Percentiles rank a stretch among this genome's conserved stretches.
phyloP scores from a whole-genome alignment of 495 filamentous ascomycete species.

The Penicillium crystallinum region DNA sequence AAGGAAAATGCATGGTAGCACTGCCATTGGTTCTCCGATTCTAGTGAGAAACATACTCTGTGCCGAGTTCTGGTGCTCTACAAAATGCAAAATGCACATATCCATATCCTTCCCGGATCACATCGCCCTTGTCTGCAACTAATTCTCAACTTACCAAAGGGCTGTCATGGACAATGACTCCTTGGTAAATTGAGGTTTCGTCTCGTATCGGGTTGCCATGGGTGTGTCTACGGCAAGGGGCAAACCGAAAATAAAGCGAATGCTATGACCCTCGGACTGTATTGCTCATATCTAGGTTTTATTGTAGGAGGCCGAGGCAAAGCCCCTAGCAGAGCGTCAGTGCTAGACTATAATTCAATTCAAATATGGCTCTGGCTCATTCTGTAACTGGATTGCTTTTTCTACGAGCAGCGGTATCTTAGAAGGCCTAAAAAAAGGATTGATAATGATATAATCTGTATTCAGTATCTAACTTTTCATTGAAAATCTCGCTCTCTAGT shows the following conservation, averaged over 20 bases:
- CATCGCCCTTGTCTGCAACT: too few species aligned
- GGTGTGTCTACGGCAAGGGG: constrained; percentile 1
- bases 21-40: not conserved
- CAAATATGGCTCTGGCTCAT: not conserved
- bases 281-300: not conserved
- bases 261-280: not conserved
- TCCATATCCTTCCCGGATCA: too few species aligned
- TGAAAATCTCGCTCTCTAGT: too few species aligned
- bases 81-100: too few species aligned
- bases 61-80: too few species aligned
- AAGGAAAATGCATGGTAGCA: too few species aligned
- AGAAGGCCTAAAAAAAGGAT: not conserved
- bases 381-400: not conserved
- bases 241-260: not conserved
- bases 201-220: not conserved
- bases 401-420: not conserved
- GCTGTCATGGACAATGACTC: not conserved
- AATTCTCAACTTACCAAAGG: too few species aligned
- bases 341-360: not conserved
- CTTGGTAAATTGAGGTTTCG: not conserved
- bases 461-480: not conserved
- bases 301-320: not conserved
- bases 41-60: not conserved
- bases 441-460: too few species aligned
- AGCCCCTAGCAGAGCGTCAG: not conserved